phyloP scores from a whole-genome alignment of 345 rosid species.

The Bruguiera gymnorhiza region DNA sequence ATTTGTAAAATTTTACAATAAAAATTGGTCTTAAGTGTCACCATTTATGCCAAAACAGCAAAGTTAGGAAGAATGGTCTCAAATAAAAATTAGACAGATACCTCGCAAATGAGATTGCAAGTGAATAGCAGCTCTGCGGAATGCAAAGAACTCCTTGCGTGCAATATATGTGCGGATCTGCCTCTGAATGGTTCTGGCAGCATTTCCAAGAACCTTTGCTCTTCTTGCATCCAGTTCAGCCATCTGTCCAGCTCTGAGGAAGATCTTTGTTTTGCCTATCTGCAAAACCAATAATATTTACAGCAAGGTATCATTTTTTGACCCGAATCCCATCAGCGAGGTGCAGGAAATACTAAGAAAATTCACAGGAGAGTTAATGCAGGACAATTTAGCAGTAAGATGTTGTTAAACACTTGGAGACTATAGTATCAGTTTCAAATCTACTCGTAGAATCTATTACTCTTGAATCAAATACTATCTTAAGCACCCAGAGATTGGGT shows the following conservation, averaged over 20 bases:
- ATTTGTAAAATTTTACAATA: not conserved
- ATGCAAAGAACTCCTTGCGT: slow-evolving; percentile 67
- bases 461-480: too few species aligned
- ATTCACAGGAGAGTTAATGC: too few species aligned
- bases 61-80: slow-evolving; percentile 1
- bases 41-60: not conserved
- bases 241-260: slow-evolving; percentile 99
- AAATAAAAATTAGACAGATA: slow-evolving; percentile 28
- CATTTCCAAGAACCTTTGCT: slow-evolving; percentile 96
- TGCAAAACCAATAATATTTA: slow-evolving; percentile 37
- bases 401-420: not conserved
- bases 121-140: slow-evolving; percentile 72
- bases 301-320: too few species aligned
- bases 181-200: slow-evolving; percentile 91
- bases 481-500: too few species aligned
- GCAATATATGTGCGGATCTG: slow-evolving; percentile 82
- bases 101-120: slow-evolving; percentile 92
- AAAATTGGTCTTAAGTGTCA: not conserved
- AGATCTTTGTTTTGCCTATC: slow-evolving; percentile 91
- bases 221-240: slow-evolving; percentile 98
- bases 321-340: too few species aligned
- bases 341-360: too few species aligned
- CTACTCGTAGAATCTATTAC: too few species aligned
- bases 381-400: not conserved
- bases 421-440: not conserved